Evolutionary conservation across 1,284 basidiomycete genomes (phyloP), one percentile per base, ranked within the genome.

Genomic region (Ceratobasidium sp.): DNA sequence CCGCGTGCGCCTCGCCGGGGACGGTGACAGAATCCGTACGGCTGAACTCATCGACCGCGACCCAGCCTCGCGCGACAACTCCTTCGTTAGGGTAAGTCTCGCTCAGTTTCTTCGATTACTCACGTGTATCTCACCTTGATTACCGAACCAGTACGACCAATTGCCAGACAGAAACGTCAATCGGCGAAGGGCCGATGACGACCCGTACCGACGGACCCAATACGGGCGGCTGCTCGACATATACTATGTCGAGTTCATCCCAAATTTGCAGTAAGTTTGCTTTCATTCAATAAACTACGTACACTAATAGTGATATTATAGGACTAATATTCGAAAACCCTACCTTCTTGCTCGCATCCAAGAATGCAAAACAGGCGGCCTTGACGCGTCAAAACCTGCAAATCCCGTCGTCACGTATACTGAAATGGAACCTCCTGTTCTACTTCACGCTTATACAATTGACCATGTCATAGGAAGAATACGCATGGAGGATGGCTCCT

Each of bases 121-220:
- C 20, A 18, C 10, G 13, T 23, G 20, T 68, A 23, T 20, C 44
- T 56, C 28, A 40, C 15, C 20, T 53, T 33, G 33, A 26, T 72
- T n/a, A 60, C 28, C 12, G n/a, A n/a, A n/a, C 33, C 53, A 75
- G 71, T 75, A 75, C 60, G 71, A 75, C 28, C 58, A 63, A 4
- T 20, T 63, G 10, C 60, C 60, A 53, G 71, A 75, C 60, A 3
- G 44, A 2, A 63, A 61, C 18, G 40, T 56, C n/a, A 12, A 2
- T 23, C 42, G 12, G 26, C 13, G 60, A 7, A 44, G 23, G 15
- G 1, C 26, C 18, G 51, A 23, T 46, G 71, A 75, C 44, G n/a
- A 10, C 20, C 42, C 42, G n/a, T 58, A 26, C 18, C 56, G 56
- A 2, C 26, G 28, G 26, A 63, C 44, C 23, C 42, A 75, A 9